Evolutionary conservation across 2,329 filamentous ascomycete species (phyloP).

Genomic region (Trichoderma sp.): DNA sequence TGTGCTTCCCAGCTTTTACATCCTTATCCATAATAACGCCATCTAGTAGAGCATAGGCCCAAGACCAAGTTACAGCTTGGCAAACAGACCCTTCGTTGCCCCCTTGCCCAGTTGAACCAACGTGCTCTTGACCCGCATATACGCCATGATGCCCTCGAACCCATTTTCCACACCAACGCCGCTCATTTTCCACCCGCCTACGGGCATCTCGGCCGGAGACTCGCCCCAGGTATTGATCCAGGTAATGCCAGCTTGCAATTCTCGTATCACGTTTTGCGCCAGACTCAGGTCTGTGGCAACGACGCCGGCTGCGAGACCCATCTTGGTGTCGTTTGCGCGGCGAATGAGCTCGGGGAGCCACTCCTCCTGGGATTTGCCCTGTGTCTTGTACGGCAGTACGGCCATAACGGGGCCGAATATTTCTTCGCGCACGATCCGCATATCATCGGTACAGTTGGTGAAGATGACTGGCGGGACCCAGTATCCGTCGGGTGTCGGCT

Average conservation of each 20-base stretch:
- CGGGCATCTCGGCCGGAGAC: conserved; percentile 86
- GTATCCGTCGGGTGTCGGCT: conserved; percentile 64
- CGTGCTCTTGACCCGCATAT: conserved; percentile 86
- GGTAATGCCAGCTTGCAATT: conserved; percentile 80
- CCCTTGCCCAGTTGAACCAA: conserved; percentile 74
- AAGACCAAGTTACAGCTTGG: conserved; percentile 61
- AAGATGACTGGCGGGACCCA: conserved; percentile 86
- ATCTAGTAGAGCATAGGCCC: too few species aligned
- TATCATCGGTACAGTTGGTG: conserved; percentile 79
- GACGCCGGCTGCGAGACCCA: conserved; percentile 82
- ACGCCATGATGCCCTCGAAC: conserved; percentile 73
- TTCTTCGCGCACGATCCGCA: conserved; percentile 79
- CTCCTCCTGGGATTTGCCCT: conserved; percentile 31
- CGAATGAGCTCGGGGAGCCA: conserved; percentile 66
- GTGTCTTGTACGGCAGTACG: conserved; percentile 69
- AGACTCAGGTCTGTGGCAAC: conserved; percentile 74
- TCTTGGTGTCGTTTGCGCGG: conserved; percentile 73
- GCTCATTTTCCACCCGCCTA: conserved; percentile 90
- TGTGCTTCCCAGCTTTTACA: background rate
- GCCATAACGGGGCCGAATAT: conserved; percentile 90
- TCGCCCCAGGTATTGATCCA: conserved; percentile 97
- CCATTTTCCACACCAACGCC: conserved; percentile 89
- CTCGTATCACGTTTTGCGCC: conserved; percentile 70
- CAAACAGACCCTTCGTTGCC: conserved; percentile 67
- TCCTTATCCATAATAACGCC: background rate